Conservation (phyloP, 2,329 filamentous ascomycete genomes). For the Trichoderma sp. region DNA sequence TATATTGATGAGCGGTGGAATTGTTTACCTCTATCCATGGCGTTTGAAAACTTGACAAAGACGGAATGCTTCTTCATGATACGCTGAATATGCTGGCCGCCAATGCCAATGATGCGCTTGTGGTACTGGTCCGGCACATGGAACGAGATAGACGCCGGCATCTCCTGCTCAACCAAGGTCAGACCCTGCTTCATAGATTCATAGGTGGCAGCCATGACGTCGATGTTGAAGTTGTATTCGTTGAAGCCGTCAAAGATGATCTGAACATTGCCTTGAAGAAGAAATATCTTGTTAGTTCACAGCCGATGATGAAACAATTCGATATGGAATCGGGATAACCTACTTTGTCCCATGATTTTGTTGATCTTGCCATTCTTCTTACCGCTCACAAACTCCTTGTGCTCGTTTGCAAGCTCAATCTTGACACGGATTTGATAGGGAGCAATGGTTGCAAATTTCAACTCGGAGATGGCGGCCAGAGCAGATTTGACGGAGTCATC, state of each 20-base stretch:
- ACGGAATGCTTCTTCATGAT: constrained; percentile 99
- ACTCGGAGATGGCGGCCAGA: constrained; percentile 90
- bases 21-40: constrained; percentile 82
- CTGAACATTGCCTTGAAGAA: constrained; percentile 77
- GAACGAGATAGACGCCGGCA: constrained; percentile 98
- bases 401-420: constrained; percentile 97
- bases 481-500: constrained; percentile 96
- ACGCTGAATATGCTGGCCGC: constrained; percentile 96
- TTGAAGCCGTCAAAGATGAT: constrained; percentile 99
- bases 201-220: constrained; percentile 89
- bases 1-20: constrained; percentile 16
- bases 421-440: constrained; percentile 96
- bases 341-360: constrained; percentile 98
- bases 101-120: constrained; percentile 98
- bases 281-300: not conserved
- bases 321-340: constrained; percentile 5
- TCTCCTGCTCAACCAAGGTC: constrained; percentile 94
- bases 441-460: constrained; percentile 83
- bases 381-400: constrained; percentile 98
- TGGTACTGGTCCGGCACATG: constrained; percentile 99
- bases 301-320: not conserved
- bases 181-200: constrained; percentile 93
- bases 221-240: constrained; percentile 99
- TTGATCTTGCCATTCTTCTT: constrained; percentile 99
- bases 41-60: constrained; percentile 99